Conservation (phyloP, 2,329 filamentous ascomycete genomes). For the Claviceps lovelessii region DNA sequence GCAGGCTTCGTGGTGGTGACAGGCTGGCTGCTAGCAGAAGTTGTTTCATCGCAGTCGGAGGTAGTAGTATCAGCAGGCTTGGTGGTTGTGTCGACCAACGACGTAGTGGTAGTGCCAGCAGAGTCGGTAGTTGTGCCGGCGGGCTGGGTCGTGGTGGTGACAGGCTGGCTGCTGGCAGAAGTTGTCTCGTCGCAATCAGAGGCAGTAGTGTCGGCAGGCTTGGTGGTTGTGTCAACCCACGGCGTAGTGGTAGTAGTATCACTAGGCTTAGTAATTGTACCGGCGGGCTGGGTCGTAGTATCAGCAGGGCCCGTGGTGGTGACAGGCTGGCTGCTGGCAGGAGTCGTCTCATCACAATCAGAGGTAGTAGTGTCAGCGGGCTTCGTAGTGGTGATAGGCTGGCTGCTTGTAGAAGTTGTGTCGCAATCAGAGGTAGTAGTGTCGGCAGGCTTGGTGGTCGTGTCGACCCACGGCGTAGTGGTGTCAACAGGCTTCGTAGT, state of each 20-base stretch:
- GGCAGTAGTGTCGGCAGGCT: too few relatives aligned
- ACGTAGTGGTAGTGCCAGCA: too few relatives aligned
- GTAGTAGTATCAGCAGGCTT: conserved; percentile 5
- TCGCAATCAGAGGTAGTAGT: not conserved
- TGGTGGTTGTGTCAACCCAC: too few relatives aligned
- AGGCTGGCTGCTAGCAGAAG: not conserved
- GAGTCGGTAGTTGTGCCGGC: too few relatives aligned
- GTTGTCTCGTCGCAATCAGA: too few relatives aligned
- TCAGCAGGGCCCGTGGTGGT: not conserved
- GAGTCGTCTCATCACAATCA: not conserved
- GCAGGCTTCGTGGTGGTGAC: not conserved
- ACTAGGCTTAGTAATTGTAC: too few relatives aligned
- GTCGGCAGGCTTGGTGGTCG: conserved; percentile 3
- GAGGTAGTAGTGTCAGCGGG: not conserved
- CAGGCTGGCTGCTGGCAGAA: too few relatives aligned
- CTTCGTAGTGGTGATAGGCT: not conserved
- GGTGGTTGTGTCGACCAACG: too few relatives aligned
- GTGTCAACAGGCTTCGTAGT: conserved; percentile 5
- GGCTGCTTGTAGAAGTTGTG: not conserved
- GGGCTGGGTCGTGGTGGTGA: too few relatives aligned
- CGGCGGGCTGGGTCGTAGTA: too few relatives aligned
- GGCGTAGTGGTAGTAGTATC: too few relatives aligned
- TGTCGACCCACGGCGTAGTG: conserved; percentile 4
- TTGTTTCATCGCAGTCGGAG: not conserved
- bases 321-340: not conserved